Base-by-base conservation (phyloP, 495 filamentous ascomycete species). In the Recurvomyces mirabilis region DNA sequence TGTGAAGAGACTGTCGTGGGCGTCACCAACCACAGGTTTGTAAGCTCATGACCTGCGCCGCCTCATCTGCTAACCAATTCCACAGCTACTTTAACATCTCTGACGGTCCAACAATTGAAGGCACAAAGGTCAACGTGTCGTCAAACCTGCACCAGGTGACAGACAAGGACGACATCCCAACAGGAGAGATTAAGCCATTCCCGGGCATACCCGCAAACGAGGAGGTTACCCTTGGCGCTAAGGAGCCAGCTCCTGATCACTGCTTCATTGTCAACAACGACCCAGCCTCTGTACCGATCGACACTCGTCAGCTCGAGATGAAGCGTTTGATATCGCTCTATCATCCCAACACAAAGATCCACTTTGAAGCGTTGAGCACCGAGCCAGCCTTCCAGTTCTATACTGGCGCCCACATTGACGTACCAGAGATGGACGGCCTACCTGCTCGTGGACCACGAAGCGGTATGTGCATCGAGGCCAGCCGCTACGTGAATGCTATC, bases 301-400 rank as follows among this genome's bases (percentile, higher is more conserved):
- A 98, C 57, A 94, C 88, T 0, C 81, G 88, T 37, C 39, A 49
- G 5, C 59, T 63, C 47, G 75, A 82, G 0, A 65, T 94, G 11
- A 67, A 70, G 20, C 74, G 67, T 5, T 72, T 83, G 3, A 80
- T 79, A 26, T 67, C 66, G 15, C 81, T 88, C 45, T 73, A 70
- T 59, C 82, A 93, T 55, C 75, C 82, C 5, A 67, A 65, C 4
- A 77, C 78, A 15, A 74, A 75, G 34, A 67, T 94, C 48, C 78
- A 93, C 55, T 75, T 95, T 17, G 83, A 94, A 52, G 78, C 93
- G 7, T 65, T 75, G 53, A 87, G 81, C 65, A 95, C 87, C 0
- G 88, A 95, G 64, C 91, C 91, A 1, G 86, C 88, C 0, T 95
- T 94, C 73, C 88, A 94, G 61, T 93, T 93, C 66, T 95, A 95